Percentiles rank a stretch among this genome's conserved stretches.
Evolutionary conservation across 192 early-diverging fungal species (phyloP).

Genomic region (Coemansia furcata): DNA sequence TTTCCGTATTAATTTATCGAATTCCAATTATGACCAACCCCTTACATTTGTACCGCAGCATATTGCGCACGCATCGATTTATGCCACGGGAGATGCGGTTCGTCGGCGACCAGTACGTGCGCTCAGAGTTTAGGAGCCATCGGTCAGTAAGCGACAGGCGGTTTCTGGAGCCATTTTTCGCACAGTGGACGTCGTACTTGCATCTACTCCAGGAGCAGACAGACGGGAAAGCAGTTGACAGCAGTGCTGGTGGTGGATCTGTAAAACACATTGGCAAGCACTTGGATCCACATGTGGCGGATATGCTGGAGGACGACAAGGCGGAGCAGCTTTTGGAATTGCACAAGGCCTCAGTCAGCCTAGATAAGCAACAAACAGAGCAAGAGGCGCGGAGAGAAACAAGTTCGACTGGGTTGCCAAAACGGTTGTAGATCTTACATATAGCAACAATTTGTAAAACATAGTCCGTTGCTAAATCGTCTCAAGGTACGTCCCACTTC

Average conservation of each 20-base stretch:
- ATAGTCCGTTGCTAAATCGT: no score
- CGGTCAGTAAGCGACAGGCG: constrained; percentile 33
- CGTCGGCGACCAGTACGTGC: constrained; percentile 54
- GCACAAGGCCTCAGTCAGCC: constrained; percentile 28
- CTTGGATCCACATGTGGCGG: constrained; percentile 31
- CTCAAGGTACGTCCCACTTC: no score
- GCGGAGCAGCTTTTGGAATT: constrained; percentile 51
- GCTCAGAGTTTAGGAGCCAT: constrained; percentile 49
- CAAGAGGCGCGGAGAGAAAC: not conserved
- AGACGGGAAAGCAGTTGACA: not conserved
- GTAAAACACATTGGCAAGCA: constrained; percentile 25
- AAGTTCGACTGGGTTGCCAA: not conserved
- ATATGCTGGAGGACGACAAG: constrained; percentile 48
- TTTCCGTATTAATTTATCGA: not conserved
- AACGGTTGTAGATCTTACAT: not conserved
- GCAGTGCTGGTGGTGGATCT: not conserved
- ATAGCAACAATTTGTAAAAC: no score
- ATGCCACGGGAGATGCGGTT: constrained; percentile 49
- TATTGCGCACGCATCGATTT: constrained; percentile 35
- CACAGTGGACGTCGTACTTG: constrained; percentile 46
- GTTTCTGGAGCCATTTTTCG: constrained; percentile 42
- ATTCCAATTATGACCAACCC: constrained; percentile 25
- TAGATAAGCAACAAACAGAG: not conserved
- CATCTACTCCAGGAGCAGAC: constrained; percentile 29
- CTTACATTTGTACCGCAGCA: constrained; percentile 31